Percentiles rank a stretch among this genome's conserved stretches.
Conservation (phyloP, 2,329 filamentous ascomycete genomes). For the Epichloe uncinata region DNA sequence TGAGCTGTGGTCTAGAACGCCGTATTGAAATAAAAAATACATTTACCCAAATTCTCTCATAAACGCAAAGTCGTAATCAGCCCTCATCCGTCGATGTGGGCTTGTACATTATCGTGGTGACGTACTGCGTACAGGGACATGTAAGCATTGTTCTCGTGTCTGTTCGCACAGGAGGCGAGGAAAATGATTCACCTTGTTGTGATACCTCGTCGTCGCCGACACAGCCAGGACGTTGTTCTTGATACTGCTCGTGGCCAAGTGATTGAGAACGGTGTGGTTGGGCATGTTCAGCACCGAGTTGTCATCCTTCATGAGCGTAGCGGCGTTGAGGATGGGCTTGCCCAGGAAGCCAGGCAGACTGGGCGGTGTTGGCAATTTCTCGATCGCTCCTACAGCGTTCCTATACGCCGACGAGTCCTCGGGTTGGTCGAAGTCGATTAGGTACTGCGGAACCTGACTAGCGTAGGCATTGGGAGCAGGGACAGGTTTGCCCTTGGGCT, state of each 20-base stretch:
- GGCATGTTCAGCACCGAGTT: constrained; percentile 94
- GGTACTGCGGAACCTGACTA: constrained; percentile 65
- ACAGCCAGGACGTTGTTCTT: constrained; percentile 93
- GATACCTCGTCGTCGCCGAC: constrained; percentile 94
- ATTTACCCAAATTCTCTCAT: background rate
- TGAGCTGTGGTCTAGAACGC: background rate
- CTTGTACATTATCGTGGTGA: constrained; percentile 97
- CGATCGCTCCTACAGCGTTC: constrained; percentile 59
- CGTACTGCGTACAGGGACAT: constrained; percentile 49
- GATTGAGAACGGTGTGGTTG: constrained; percentile 93
- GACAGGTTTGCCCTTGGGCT: constrained; percentile 40
- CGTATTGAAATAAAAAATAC: background rate
- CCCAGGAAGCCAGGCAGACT: constrained; percentile 79
- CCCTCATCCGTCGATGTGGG: constrained; percentile 51
- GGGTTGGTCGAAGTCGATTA: constrained; percentile 73
- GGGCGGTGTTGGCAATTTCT: constrained; percentile 72
- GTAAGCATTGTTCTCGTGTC: background rate
- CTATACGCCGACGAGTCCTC: constrained; percentile 66
- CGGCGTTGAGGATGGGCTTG: constrained; percentile 88
- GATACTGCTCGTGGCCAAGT: constrained; percentile 94
- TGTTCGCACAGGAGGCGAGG: no score
- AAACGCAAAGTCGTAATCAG: constrained; percentile 4
- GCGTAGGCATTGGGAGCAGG: constrained; percentile 50
- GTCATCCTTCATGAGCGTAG: constrained; percentile 89
- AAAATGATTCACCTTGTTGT: constrained; percentile 60